Conservation (phyloP, 208 protist species). For the Trypanosoma rangeli region DNA sequence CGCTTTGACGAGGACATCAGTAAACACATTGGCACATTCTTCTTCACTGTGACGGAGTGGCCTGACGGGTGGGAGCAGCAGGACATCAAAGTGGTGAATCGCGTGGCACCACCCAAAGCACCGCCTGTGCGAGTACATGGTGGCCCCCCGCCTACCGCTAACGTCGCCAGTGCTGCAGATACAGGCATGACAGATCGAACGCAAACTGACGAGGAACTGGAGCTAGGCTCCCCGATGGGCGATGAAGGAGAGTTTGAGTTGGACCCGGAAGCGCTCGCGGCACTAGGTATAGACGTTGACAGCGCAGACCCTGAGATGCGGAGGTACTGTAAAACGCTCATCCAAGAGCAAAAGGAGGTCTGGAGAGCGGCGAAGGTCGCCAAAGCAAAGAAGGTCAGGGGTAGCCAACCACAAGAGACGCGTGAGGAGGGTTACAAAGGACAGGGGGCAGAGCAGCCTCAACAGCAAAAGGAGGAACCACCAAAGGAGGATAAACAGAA, state of each 20-base stretch:
- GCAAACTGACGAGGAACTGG: neutral
- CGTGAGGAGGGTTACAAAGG: neutral
- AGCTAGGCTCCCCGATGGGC: neutral
- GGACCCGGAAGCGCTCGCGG: constrained; percentile 54
- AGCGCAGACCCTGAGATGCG: constrained; percentile 60
- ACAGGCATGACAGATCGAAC: neutral
- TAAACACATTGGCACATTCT: constrained; percentile 82
- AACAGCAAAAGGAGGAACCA: constrained; percentile 4
- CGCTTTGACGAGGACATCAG: constrained; percentile 83
- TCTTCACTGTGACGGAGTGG: constrained; percentile 81
- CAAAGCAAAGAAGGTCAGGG: neutral
- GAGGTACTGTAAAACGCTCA: constrained; percentile 49
- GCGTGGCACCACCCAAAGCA: constrained; percentile 50
- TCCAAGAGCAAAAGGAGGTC: constrained; percentile 74
- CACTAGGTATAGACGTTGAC: constrained; percentile 49
- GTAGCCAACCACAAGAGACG: neutral
- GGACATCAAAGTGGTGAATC: constrained; percentile 79
- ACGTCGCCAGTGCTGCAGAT: neutral
- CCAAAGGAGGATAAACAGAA: constrained; percentile 40
- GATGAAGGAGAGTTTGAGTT: constrained; percentile 26
- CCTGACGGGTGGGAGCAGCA: constrained; percentile 89
- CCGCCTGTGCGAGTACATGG: constrained; percentile 37
- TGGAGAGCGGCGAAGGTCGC: constrained; percentile 44
- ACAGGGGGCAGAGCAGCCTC: neutral
- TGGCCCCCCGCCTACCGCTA: neutral